Base-by-base conservation (phyloP, 2,329 filamentous ascomycete species). In the Exserohilum rostratum region DNA sequence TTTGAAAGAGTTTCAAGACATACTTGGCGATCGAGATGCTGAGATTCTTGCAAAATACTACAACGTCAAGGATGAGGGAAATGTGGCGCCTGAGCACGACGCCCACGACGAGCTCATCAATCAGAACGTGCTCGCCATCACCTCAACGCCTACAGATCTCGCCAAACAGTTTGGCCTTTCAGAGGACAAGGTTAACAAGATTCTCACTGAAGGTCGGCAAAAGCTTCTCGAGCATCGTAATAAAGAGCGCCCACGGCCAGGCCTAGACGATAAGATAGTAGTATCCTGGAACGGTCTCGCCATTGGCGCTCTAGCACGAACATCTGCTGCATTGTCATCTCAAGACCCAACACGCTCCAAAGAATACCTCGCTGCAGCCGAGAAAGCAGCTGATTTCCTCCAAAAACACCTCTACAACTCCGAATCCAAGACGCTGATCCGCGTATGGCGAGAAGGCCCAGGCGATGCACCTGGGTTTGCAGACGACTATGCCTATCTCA, bases 91-190 rank as follows among this genome's bases (percentile, higher is more conserved):
- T 3, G 85, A 88, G 50, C 87, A 93, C 64, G 95, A 99, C 69
- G 88, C 90, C 0, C 90, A 96, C 66, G 93, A 98, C 70, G 93
- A 98, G 69, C 93, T 98, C 56, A 88, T 96, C 68, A 92, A 93
- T 66, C 91, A 96, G 71, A 99, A 98, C 69, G 92, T 96, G 5
- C 77, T 97, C 2, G 86, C 87, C 33, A 83, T 96, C 22, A 84
- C 84, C 31, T 86, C 84, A 56, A 89, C 87, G 0, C 82, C 87
- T 0, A 81, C 83, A 17, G 85, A 89, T 42, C 80, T 99, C 6
- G 88, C 89, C 12, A 85, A 85, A 51, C 88, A 95, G 63, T 90
- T 96, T 65, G 87, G 86, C 1, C 80, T 93, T 12, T 82, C 87
- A 0, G 85, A 87, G 51, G 82, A 86, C 0, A 88, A 92, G 57